Conservation (phyloP, 805 yeast genomes). For the Torulaspora gathmanii region DNA sequence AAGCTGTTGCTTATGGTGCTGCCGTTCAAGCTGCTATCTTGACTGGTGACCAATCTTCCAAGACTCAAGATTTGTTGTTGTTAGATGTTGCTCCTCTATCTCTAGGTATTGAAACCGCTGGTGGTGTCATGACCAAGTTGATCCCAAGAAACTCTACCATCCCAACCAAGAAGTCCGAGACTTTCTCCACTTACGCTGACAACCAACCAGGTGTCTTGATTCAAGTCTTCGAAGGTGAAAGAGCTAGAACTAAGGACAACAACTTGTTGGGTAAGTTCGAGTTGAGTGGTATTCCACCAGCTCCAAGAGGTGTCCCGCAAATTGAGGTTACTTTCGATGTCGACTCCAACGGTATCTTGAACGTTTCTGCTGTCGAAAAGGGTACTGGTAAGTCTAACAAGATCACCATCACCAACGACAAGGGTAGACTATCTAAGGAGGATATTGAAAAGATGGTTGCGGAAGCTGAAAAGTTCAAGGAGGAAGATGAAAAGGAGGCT, state of each 20-base stretch:
- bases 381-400: constrained; percentile 97
- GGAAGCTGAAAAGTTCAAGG: constrained; percentile 97
- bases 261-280: constrained; percentile 96
- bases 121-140: constrained; percentile 99
- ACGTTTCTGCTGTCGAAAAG: constrained; percentile 96
- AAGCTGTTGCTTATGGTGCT: constrained; percentile 99
- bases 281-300: constrained; percentile 95
- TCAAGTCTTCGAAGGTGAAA: constrained; percentile 98
- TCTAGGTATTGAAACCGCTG: constrained; percentile 98
- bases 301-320: constrained; percentile 99
- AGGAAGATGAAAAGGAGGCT: constrained; percentile 94
- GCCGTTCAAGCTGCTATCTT: constrained; percentile 98
- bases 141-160: constrained; percentile 98
- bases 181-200: constrained; percentile 96
- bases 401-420: constrained; percentile 97
- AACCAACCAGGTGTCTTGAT: constrained; percentile 99
- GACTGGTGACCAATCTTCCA: constrained; percentile 94
- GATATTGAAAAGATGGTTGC: constrained; percentile 97
- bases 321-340: constrained; percentile 95
- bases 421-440: constrained; percentile 97
- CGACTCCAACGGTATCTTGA: constrained; percentile 96
- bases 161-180: constrained; percentile 97
- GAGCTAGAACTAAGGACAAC: constrained; percentile 95
- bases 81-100: constrained; percentile 99
- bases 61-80: constrained; percentile 94